These are phyloP conservation scores for Boehmeria nivea DNA, from an alignment of 306 rosid species.

Conservation along the genomic window DNA sequence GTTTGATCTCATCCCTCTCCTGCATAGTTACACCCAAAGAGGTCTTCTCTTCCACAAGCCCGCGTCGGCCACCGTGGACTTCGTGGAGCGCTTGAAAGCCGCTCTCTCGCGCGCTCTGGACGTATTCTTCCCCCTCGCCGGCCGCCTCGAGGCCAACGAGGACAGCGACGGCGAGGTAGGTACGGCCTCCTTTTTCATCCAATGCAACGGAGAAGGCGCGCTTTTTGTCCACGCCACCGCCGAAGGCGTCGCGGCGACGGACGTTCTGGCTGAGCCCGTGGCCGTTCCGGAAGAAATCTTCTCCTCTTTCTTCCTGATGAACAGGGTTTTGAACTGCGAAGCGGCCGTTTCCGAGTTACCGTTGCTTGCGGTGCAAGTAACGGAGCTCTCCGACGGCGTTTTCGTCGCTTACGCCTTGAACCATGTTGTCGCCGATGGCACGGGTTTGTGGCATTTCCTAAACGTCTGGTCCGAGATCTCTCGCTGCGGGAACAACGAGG, in stretches of 20 bases:
- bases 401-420: constrained; percentile 29
- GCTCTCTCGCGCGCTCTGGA: constrained; percentile 1
- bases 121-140: constrained; percentile 7
- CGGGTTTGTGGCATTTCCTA: constrained; percentile 33
- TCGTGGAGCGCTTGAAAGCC: constrained; percentile 15
- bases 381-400: constrained; percentile 38
- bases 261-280: constrained; percentile 1
- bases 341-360: constrained; percentile 1
- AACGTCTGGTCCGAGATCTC: constrained; percentile 39
- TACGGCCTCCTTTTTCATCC: constrained; percentile 14
- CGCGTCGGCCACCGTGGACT: background rate
- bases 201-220: constrained; percentile 22
- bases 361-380: constrained; percentile 28
- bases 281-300: background rate
- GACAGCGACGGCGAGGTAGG: background rate
- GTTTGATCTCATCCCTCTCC: background rate
- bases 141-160: background rate
- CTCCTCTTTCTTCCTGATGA: constrained; percentile 4
- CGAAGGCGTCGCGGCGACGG: constrained; percentile 1
- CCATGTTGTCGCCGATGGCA: constrained; percentile 28
- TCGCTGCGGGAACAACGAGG: background rate
- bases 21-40: background rate
- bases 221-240: constrained; percentile 3
- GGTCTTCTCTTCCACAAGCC: background rate
- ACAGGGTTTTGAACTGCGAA: background rate